Percentiles rank a stretch among this genome's conserved stretches.
Evolutionary conservation across 176 grass and related monocot genomes (phyloP).

Genomic region (Poa pratensis): DNA sequence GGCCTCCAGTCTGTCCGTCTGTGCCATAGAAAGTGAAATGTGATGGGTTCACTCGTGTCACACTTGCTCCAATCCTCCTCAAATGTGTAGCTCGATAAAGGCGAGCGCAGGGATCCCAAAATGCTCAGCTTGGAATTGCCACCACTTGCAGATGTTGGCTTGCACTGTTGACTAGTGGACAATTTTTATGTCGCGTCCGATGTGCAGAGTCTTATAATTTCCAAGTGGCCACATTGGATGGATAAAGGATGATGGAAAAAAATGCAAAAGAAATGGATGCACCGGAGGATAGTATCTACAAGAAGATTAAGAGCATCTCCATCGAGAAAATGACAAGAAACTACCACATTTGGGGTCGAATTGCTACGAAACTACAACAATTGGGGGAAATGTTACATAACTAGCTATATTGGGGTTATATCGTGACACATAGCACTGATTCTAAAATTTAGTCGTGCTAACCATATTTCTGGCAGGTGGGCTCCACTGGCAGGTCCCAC

Average conservation of each 20-base stretch:
- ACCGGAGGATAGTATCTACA: background rate
- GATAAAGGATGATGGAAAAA: background rate
- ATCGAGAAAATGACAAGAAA: background rate
- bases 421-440: too few relatives aligned
- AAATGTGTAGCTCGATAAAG: conserved; percentile 6
- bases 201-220: background rate
- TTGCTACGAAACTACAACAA: too few relatives aligned
- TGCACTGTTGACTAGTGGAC: conserved; percentile 13
- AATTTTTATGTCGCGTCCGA: conserved; percentile 11
- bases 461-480: too few relatives aligned
- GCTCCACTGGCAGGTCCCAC: too few relatives aligned
- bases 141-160: conserved; percentile 36
- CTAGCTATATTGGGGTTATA: too few relatives aligned
- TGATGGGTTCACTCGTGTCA: background rate
- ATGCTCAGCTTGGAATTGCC: conserved; percentile 21
- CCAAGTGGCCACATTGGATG: background rate
- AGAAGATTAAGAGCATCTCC: too few relatives aligned
- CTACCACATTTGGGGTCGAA: too few relatives aligned
- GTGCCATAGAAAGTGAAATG: conserved; percentile 23
- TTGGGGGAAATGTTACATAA: too few relatives aligned
- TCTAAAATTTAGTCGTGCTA: too few relatives aligned
- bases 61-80: background rate
- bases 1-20: background rate
- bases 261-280: background rate
- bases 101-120: conserved; percentile 27